Conservation (phyloP, 768 basidiomycete species). For the Ramaria sp. region DNA sequence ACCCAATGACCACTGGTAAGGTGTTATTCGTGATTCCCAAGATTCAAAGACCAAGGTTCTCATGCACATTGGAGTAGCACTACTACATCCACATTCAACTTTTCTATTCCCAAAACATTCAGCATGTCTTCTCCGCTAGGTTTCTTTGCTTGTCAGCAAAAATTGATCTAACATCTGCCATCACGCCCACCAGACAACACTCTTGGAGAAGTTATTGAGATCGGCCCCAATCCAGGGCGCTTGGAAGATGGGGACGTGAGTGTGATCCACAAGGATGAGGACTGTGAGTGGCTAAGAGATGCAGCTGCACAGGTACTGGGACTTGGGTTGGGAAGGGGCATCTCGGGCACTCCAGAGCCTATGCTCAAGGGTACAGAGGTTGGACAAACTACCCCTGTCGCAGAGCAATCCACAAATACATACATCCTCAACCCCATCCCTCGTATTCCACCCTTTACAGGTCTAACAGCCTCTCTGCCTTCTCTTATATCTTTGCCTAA, state of each 20-base stretch:
- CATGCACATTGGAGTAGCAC: not conserved
- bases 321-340: constrained; percentile 40
- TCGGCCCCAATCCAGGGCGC: not conserved
- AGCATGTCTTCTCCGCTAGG: not conserved
- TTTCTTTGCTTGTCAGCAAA: not conserved
- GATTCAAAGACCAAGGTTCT: not conserved
- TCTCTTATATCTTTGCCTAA: constrained; percentile 9
- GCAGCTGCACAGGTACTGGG: constrained; percentile 72
- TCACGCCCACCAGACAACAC: not conserved
- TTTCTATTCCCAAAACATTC: not conserved
- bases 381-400: not conserved
- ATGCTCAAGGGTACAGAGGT: not conserved
- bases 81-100: not conserved
- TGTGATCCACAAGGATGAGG: not conserved
- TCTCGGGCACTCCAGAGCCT: not conserved
- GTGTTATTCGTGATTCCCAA: not conserved
- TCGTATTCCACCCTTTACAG: not conserved
- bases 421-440: not conserved
- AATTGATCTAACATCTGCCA: not conserved
- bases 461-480: not conserved
- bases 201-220: not conserved
- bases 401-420: not conserved
- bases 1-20: not conserved
- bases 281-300: constrained; percentile 58
- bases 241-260: not conserved